Evolutionary conservation across 805 yeast species (phyloP).

Genomic region (Schwanniomyces vanrijiae): DNA sequence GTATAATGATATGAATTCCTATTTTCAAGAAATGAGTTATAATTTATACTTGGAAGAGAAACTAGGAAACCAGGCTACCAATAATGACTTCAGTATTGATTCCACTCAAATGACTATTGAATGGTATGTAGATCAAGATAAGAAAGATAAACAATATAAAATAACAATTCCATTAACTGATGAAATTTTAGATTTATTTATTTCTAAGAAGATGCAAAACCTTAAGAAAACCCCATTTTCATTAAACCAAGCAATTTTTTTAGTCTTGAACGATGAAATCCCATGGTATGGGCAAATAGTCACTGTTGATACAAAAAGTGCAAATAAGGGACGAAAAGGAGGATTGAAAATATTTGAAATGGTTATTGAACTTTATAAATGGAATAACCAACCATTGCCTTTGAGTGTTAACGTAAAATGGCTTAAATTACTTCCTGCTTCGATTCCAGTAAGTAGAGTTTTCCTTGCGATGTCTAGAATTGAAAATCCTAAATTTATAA

Average conservation of each 20-base stretch:
- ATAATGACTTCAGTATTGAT: constrained; percentile 38
- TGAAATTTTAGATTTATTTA: constrained; percentile 49
- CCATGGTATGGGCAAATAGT: constrained; percentile 62
- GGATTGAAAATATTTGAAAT: constrained; percentile 37
- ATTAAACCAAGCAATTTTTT: constrained; percentile 56
- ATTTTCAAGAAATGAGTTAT: constrained; percentile 59
- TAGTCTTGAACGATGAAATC: constrained; percentile 50
- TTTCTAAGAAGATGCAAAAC: constrained; percentile 49
- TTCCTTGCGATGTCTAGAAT: constrained; percentile 65
- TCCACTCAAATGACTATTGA: constrained; percentile 47
- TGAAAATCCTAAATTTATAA: constrained; percentile 50
- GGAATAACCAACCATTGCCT: constrained; percentile 59
- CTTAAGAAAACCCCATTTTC: constrained; percentile 61
- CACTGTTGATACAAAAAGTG: constrained; percentile 31
- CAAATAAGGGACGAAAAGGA: constrained; percentile 19
- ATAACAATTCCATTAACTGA: constrained; percentile 44
- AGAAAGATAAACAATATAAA: constrained; percentile 40
- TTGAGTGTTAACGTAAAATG: constrained; percentile 35
- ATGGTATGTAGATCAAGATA: constrained; percentile 50
- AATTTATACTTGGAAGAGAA: constrained; percentile 65
- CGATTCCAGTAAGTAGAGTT: constrained; percentile 62
- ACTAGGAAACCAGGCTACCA: constrained; percentile 32
- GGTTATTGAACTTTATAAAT: constrained; percentile 51
- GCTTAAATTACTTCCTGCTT: constrained; percentile 54
- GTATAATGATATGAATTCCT: constrained; percentile 50